Base-by-base conservation (phyloP, 179 eudicot genomes). In the Drosera spatulata region DNA sequence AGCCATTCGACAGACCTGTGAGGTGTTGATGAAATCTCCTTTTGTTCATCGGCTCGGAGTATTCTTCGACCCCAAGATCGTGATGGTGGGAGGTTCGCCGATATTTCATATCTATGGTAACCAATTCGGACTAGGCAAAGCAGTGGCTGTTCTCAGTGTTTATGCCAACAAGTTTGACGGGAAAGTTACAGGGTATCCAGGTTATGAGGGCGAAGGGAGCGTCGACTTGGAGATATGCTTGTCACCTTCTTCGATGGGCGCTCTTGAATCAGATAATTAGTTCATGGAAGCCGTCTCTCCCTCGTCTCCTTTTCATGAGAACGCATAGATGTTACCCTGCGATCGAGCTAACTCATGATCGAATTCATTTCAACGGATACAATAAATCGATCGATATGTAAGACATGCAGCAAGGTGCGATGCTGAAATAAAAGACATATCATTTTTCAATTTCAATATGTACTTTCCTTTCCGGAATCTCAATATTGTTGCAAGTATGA, bases 151-250 rank as follows among this genome's bases (percentile, higher is more conserved):
- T 10, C 41, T 54, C 7, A 63, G 67, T 63, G 67, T 60, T 4
- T 63, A 63, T 46, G 67, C 52, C 4, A 43, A 63, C 44, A 63
- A 63, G 60, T 63, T 63, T 55, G 67, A 63, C 14, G 67, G 67
- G 60, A 63, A 63, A 44, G 67, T 63, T 13, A 54, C 53, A 10
- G 11, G 53, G 22, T 63, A 55, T 3, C 60, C 67, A 0, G 54
- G 67, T 13, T 13, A 53, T 38, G 38, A 63, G 4, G 67, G 67
- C 13, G 60, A 53, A 44, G 67, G 67, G 3, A 63, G 67, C 12
- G 48, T 63, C 11, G 67, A 63, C 47, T 49, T 63, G 11, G 67
- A 63, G 54, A 63, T 55, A 6, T 63, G 67, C 39, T 53, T 63
- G 22, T 41, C 47, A n/a, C 60, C 54, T 4, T 38, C 41, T 55